Base-by-base conservation (phyloP, 2,329 filamentous ascomycete genomes). In the Hawksworthiomyces lignivorus region DNA sequence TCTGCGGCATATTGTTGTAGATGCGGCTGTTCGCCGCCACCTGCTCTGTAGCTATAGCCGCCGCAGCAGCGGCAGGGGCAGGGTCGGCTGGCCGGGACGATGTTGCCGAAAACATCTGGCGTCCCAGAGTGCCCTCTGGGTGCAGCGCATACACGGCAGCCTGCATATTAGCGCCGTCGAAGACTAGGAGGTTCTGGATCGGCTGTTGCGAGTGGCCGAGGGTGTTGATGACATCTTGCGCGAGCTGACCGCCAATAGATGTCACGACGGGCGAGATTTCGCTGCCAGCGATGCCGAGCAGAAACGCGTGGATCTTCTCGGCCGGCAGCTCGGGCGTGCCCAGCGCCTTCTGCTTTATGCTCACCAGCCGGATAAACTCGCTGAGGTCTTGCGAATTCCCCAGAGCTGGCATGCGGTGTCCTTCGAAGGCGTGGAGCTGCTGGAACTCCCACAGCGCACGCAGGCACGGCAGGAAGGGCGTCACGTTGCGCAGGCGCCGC, bases 221-320 rank as follows among this genome's bases (percentile, higher is more conserved):
- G 24, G 96, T 89, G 55, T 97, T 97, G 65, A 98, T 97, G 39
- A 95, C 88, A 58, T 98, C 92, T 64, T 98, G 92, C 1, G 90
- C 87, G 14, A 98, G 73, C 60, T 89, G 80, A 9, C 89, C 92
- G 36, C 92, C 92, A 10, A 98, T 69, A 45, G 95, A 87, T 2
- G 92, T 89, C 0, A 86, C 82, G 8, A 94, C 87, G 7, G 92
- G 88, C 11, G 85, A 82, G 29, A 97, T 68, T 64, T 97, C 90
- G 54, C 80, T 79, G 12, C 20, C 15, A 42, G 81, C 84, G 6
- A 96, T 70, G 52, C 94, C 94, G 62, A 92, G 84, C 30, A 97
- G 61, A 64, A 98, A 98, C 54, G 73, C 82, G 43, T 87, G 77
- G 20, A 97, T 67, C 52, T 94, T 84, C 20, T 87, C 77, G 2